phyloP scores from a whole-genome alignment of 176 grass and related monocot genomes.

The Carex pumila region DNA sequence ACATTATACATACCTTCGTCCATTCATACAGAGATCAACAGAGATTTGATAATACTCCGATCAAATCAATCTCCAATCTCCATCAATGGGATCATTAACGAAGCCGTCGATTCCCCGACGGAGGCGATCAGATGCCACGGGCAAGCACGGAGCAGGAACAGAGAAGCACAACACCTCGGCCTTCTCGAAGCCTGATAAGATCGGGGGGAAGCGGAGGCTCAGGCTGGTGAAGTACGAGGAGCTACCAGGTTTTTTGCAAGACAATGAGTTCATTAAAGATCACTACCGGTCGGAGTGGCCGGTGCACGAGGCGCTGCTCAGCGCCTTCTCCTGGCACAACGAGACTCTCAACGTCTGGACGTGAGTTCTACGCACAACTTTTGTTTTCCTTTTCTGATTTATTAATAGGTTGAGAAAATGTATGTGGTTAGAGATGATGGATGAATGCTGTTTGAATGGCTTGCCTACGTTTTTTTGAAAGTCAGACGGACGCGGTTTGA shows the following conservation, averaged over 20 bases:
- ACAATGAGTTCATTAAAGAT: slow-evolving; percentile 86
- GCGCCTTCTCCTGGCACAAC: slow-evolving; percentile 97
- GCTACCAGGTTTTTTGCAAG: slow-evolving; percentile 82
- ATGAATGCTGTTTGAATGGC: background rate
- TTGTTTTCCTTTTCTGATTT: background rate
- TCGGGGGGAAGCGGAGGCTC: background rate
- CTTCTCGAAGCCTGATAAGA: background rate
- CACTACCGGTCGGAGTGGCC: slow-evolving; percentile 91
- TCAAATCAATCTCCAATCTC: background rate
- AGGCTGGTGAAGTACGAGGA: slow-evolving; percentile 77
- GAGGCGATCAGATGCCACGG: slow-evolving; percentile 17
- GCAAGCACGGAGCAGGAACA: background rate
- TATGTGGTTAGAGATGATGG: background rate
- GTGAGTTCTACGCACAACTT: slow-evolving; percentile 15
- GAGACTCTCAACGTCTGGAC: slow-evolving; percentile 99
- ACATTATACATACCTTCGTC: background rate
- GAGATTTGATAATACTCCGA: background rate
- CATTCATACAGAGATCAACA: background rate
- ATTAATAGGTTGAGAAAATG: background rate
- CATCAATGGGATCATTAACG: background rate
- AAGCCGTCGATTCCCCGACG: background rate
- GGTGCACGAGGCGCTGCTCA: slow-evolving; percentile 70
- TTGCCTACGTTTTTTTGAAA: background rate
- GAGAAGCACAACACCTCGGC: background rate
- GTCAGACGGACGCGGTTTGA: background rate